These are phyloP conservation scores for Pezicula carpinea DNA, from an alignment of 2,329 filamentous ascomycete genomes.

Conservation along the genomic window DNA sequence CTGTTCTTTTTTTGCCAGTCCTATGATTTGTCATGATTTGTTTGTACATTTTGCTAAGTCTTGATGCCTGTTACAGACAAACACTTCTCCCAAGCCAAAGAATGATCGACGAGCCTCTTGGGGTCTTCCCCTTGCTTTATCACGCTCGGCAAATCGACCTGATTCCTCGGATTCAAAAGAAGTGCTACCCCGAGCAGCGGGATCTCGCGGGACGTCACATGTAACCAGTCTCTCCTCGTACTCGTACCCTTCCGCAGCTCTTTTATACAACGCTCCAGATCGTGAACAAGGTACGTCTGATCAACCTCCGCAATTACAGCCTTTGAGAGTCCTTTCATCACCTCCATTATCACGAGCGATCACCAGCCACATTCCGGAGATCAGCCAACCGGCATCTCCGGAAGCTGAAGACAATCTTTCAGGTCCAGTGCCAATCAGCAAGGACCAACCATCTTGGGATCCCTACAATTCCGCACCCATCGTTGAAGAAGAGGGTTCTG, in stretches of 20 bases:
- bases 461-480: constrained; percentile 32
- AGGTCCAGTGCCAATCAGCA: constrained; percentile 29
- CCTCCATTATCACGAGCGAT: neutral
- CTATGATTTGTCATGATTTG: constrained; percentile 17
- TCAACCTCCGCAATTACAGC: neutral
- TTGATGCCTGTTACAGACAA: constrained; percentile 30
- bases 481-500: constrained; percentile 32
- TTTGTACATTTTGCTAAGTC: constrained; percentile 28
- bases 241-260: neutral
- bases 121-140: constrained; percentile 34
- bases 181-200: constrained; percentile 7
- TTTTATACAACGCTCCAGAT: neutral
- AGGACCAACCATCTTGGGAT: constrained; percentile 32
- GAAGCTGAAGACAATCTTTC: constrained; percentile 11
- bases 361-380: constrained; percentile 2
- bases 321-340: neutral
- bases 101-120: constrained; percentile 40
- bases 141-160: constrained; percentile 26
- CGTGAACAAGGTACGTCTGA: neutral
- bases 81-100: constrained; percentile 30
- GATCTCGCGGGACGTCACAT: constrained; percentile 12
- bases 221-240: too few species aligned
- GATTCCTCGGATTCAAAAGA: constrained; percentile 22
- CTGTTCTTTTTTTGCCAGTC: constrained; percentile 20
- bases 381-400: constrained; percentile 12